Evolutionary conservation across 2,329 filamentous ascomycete genomes (phyloP), one percentile per base, ranked within the genome.

Genomic region (Alternaria solani): DNA sequence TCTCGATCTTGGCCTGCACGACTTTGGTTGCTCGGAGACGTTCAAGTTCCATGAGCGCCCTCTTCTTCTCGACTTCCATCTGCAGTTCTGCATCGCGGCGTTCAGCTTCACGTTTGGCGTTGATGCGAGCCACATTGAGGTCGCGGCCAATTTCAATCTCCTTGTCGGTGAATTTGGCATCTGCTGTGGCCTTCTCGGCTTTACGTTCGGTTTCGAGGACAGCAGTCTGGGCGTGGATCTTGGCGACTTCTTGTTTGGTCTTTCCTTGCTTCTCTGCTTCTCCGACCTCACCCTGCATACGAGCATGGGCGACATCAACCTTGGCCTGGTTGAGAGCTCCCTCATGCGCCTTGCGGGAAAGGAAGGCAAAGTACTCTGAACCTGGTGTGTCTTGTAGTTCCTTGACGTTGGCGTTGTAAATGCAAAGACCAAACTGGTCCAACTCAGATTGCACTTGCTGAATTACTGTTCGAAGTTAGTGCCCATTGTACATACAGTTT

Each of bases 181-280:
- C 92, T 43, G 93, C 93, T 47, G 86, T 80, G 2, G 91, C 91
- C 63, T 92, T 92, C 80, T 95, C 91, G 46, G 90, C 89, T 74
- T 94, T 93, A 51, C 92, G 89, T 75, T 94, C 89, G 0, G 92
- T 95, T 81, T 94, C 93, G 62, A 92, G 86, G 1, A 95, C 91
- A 1, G 92, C 91, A 1, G 92, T 96, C 69, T 92, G 89, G 66
- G 92, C 92, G 77, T 94, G 88, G 80, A 96, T 96, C 82, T 93
- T 94, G 69, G 92, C 91, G 42, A 96, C 91, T 73, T 94, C 90
- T 55, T 93, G 91, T 75, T 95, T 93, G 64, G 93, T 91, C 71
- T 91, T 86, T 65, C 92, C 92, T 72, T 89, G 87, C 71, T 91
- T 90, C 75, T 93, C 85, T 25, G 92, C 89, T 78, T 95, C 92